Base-by-base conservation (phyloP, 225 moss, liverwort and hornwort species). In the Sphagnum tenellum region DNA sequence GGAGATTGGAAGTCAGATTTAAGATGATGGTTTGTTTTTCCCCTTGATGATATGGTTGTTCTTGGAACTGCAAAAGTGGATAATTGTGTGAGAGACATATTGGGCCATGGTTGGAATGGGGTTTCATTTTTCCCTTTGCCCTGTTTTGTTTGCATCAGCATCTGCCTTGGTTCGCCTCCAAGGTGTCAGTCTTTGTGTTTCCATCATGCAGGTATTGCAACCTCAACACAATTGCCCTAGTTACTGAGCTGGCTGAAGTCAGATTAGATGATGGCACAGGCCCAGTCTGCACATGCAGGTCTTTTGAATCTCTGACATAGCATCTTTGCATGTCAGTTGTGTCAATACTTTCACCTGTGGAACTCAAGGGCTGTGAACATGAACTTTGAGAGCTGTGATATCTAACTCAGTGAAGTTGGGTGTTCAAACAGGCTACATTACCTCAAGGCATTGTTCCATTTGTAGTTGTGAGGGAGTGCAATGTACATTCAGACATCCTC, bases 391-490 rank as follows among this genome's bases (percentile, higher is more conserved):
- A n/a, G n/a, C 49, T 53, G 4, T 44, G 56, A 48, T 63, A 55
- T n/a, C n/a, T n/a, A n/a, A n/a, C n/a, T n/a, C n/a, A n/a, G n/a
- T n/a, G n/a, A n/a, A n/a, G n/a, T n/a, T n/a, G n/a, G n/a, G n/a
- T n/a, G n/a, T 44, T 59, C 49, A 46, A 52, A 59, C 87, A 98
- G 98, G 98, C 98, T 70, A 93, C 98, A 48, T 71, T 98, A 60
- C 90, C 98, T 2, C 89, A 93, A 78, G 98, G 98, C 68, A 98
- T 98, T 55, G 98, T 98, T 5, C 98, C 98, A 1, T 98, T 98
- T 64, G 98, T 98, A 45, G 93, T 98, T 74, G 89, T 93, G 0
- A 98, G 90, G 75, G 98, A 98, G 71, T 98, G 93, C 72, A 90
- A 93, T 49, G 85, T 98, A 61, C 98, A 98, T 72, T 82, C 98